A percentile compares a stretch with the other conserved stretches of the same genome.
Conservation (phyloP, 208 protist species). For the Leishmania martiniquensis region DNA sequence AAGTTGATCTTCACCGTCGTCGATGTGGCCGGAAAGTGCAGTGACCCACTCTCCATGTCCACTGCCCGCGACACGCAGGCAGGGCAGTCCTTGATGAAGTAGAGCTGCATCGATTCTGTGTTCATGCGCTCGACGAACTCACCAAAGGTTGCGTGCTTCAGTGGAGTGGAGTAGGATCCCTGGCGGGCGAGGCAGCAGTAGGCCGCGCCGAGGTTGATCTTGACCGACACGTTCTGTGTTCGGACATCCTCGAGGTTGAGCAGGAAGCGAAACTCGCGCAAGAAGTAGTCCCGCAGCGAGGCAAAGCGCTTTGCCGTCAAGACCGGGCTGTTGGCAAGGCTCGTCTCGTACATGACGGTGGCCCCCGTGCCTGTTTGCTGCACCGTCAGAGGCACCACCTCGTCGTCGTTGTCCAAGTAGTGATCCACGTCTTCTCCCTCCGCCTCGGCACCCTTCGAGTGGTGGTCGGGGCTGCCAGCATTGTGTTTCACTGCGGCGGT, state of each 20-base stretch:
- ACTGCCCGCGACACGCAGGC: slow-evolving; percentile 81
- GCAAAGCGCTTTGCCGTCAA: slow-evolving; percentile 71
- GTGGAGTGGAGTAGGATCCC: slow-evolving; percentile 74
- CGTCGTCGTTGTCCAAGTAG: slow-evolving; percentile 41
- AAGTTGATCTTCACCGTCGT: slow-evolving; percentile 84
- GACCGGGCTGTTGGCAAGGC: slow-evolving; percentile 73
- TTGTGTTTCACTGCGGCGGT: background rate
- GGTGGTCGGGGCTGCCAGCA: slow-evolving; percentile 4
- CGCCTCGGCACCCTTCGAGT: slow-evolving; percentile 16
- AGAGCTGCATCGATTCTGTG: slow-evolving; percentile 87
- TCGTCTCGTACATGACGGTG: slow-evolving; percentile 33
- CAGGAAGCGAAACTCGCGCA: slow-evolving; percentile 69
- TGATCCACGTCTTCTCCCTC: slow-evolving; percentile 49
- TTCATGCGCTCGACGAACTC: slow-evolving; percentile 89
- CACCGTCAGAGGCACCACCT: slow-evolving; percentile 56
- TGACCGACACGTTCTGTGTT: slow-evolving; percentile 73
- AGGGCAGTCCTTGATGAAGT: slow-evolving; percentile 85
- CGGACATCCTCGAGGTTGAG: slow-evolving; percentile 76
- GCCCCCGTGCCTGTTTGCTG: slow-evolving; percentile 32
- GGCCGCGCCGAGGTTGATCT: slow-evolving; percentile 76
- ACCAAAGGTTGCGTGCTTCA: slow-evolving; percentile 80
- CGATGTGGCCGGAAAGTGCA: slow-evolving; percentile 67
- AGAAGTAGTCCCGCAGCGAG: slow-evolving; percentile 74
- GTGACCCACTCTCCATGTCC: slow-evolving; percentile 70
- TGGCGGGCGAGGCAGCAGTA: slow-evolving; percentile 84